phyloP scores from a whole-genome alignment of 148 eudicot species.

The Agrostemma githago region DNA sequence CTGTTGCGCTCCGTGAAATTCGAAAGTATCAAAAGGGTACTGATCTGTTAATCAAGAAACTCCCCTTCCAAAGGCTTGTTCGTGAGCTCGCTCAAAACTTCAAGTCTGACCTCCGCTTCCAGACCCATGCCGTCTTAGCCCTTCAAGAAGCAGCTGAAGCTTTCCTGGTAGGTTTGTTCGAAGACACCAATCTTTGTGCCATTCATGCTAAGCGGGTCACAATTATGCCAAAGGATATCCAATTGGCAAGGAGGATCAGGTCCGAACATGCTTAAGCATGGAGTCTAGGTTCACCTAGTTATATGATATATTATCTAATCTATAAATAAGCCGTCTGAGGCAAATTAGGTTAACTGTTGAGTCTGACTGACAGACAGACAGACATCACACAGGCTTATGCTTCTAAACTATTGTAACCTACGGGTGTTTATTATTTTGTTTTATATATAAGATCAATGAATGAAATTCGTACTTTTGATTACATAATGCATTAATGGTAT shows the following conservation, averaged over 20 bases:
- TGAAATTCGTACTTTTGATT: neutral
- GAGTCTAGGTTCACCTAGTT: neutral
- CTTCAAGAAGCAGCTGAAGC: constrained; percentile 2
- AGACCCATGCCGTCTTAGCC: constrained; percentile 8
- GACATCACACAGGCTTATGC: constrained; percentile 3
- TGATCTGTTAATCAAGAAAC: constrained; percentile 11
- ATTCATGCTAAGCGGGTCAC: constrained; percentile 13
- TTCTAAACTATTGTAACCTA: neutral
- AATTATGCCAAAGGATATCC: constrained; percentile 13
- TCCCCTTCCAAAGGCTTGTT: constrained; percentile 15
- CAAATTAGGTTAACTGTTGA: constrained; percentile 1
- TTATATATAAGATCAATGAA: neutral
- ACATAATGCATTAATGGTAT: neutral
- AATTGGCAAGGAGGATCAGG: constrained; percentile 11
- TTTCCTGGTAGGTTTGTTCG: neutral
- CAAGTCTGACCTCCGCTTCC: constrained; percentile 11
- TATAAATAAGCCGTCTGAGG: neutral
- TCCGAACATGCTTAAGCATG: constrained; percentile 13
- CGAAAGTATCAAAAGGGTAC: constrained; percentile 11
- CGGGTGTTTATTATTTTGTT: neutral
- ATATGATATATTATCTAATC: neutral
- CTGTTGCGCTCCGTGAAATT: constrained; percentile 11
- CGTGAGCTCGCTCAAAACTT: constrained; percentile 8
- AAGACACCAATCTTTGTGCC: constrained; percentile 3
- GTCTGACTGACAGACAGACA: constrained; percentile 6